Conservation (phyloP, 768 basidiomycete genomes). For the Russula compacta region DNA sequence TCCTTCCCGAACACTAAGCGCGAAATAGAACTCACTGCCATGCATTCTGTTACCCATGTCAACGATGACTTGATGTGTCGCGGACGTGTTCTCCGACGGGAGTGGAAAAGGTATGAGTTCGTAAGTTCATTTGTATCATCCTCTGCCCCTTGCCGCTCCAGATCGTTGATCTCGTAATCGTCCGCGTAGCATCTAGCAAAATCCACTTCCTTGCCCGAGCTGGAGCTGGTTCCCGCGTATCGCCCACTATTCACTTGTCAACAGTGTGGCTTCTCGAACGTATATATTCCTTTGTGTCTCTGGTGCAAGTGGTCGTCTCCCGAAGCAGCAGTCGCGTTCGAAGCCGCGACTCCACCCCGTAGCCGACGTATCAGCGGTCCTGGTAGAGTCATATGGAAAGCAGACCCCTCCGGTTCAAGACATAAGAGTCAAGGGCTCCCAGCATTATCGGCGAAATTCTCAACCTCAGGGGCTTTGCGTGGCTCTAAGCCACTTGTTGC, state of each 20-base stretch:
- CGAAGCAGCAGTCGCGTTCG: slow-evolving; percentile 6
- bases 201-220: slow-evolving; percentile 15
- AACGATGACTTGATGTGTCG: slow-evolving; percentile 11
- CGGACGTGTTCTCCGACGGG: slow-evolving; percentile 9
- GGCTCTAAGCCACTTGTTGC: background rate
- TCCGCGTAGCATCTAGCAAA: slow-evolving; percentile 13
- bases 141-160: background rate
- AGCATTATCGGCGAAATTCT: background rate
- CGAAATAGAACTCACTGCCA: background rate
- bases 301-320: slow-evolving; percentile 19
- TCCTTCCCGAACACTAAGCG: background rate
- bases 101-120: slow-evolving; percentile 12
- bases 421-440: background rate
- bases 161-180: background rate
- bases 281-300: slow-evolving; percentile 16
- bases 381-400: background rate
- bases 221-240: slow-evolving; percentile 9
- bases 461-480: background rate
- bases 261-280: slow-evolving; percentile 17
- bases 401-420: background rate
- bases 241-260: slow-evolving; percentile 18
- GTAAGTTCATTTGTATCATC: background rate
- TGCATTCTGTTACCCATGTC: background rate
- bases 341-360: background rate
- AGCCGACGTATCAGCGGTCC: slow-evolving; percentile 10